Conservation (phyloP, 2,329 filamentous ascomycete species). For the Nannizzia gypsea region DNA sequence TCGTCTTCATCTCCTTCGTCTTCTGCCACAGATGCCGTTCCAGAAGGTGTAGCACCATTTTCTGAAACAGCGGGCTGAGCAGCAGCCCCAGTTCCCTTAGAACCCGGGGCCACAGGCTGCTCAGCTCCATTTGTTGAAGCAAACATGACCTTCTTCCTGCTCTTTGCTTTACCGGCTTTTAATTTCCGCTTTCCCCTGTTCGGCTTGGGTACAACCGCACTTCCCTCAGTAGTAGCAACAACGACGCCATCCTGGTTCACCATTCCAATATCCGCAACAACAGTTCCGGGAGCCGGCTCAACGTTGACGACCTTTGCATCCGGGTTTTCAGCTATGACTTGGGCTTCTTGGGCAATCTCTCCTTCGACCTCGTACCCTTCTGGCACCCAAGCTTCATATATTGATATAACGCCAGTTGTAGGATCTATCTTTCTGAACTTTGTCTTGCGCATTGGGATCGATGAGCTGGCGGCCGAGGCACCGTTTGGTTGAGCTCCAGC, state of each 20-base stretch:
- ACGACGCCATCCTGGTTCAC: constrained; percentile 51
- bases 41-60: constrained; percentile 29
- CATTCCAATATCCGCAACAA: constrained; percentile 47
- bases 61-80: constrained; percentile 13
- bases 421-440: constrained; percentile 69
- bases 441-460: constrained; percentile 56
- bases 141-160: constrained; percentile 58
- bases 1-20: constrained; percentile 38
- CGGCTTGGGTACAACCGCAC: constrained; percentile 37
- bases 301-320: constrained; percentile 25
- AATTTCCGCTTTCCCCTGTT: constrained; percentile 65
- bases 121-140: constrained; percentile 33
- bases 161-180: constrained; percentile 61
- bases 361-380: constrained; percentile 72
- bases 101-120: constrained; percentile 27
- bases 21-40: constrained; percentile 32
- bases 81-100: constrained; percentile 29
- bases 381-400: constrained; percentile 70
- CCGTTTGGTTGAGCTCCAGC: constrained; percentile 16
- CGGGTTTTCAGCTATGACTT: constrained; percentile 34
- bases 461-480: constrained; percentile 22
- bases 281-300: constrained; percentile 44
- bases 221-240: constrained; percentile 39
- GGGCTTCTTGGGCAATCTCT: constrained; percentile 55
- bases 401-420: constrained; percentile 63